Evolutionary conservation across 345 rosid species (phyloP), one percentile per base, ranked within the genome.

Genomic region (Citrus inodora): DNA sequence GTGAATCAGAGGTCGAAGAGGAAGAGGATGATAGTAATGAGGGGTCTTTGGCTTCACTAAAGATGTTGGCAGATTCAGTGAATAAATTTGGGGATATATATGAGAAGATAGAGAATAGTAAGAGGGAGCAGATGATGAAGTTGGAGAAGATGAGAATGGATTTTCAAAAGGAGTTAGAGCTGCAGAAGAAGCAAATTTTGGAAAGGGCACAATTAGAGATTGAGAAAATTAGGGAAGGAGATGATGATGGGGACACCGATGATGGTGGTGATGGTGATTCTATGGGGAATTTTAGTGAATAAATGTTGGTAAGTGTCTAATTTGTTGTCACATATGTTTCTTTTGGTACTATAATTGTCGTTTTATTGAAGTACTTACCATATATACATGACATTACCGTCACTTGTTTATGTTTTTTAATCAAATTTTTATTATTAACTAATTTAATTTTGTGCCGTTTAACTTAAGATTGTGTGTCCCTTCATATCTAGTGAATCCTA

Each of bases 51-150:
- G 78, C 70, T 64, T 75, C 78, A 6, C 32, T 89, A 78, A 83
- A 74, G 71, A 80, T 87, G 79, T 76, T 87, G 85, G 90, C 86
- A 0, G 88, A 86, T 78, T 89, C 90, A 4, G 88, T 89, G 33
- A 75, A 80, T 79, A 89, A 84, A 77, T 89, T 89, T 53, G 87
- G 90, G 28, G 85, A 85, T 84, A 84, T 89, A 60, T 87, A 87
- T 63, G 90, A 87, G 86, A 87, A 83, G 86, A 89, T 87, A 25
- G 92, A 89, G 87, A 80, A 67, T 68, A 85, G 85, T 84, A 89
- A 87, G 81, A 87, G 89, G 82, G 86, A 84, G 63, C 90, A 87
- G 85, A 87, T 89, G 92, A 59, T 82, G 87, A 89, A 89, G 71
- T 73, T 89, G 82, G 89, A 82, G 80, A 83, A 77, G 86, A 87